Evolutionary conservation across 1,139 yeast genomes (phyloP), one percentile per base, ranked within the genome.

Genomic region (Kodamaea sp.): DNA sequence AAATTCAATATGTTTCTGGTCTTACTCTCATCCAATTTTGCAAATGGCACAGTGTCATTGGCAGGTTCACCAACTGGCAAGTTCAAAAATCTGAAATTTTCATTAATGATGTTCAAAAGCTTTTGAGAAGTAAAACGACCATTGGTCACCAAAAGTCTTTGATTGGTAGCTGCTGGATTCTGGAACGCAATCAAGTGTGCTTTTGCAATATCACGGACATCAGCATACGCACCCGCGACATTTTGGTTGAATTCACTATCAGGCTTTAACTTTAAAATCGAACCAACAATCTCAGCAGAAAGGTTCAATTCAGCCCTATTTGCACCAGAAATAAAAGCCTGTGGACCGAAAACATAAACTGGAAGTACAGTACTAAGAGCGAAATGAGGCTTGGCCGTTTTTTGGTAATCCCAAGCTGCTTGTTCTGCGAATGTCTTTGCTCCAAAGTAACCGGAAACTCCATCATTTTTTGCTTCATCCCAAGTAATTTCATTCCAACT

Each of bases 331-430:
- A 52, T 51, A 33, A 48, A 54, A 6, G 62, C 59, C 37, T 61
- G 66, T 2, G 66, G 66, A 5, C 67, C 67, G 41, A 55, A 54
- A 1, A 53, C 54, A 35, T 43, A 57, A 42, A 46, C 41, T 7
- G 63, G 62, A 40, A 52, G 52, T 12, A 55, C 43, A 5, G 44
- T 39, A 25, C 47, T 40, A 5, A 52, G 31, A 5, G 42, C 39
- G 34, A 49, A 54, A 32, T 36, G 36, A 10, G 57, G 56, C 39
- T 54, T 49, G 24, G 47, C 45, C n/a, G 42, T 32, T 22, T 46
- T 46, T 23, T 62, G 54, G 43, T 65, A 74, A 24, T 70, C 64
- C 78, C 79, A 73, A 22, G 70, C 73, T 1, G 70, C 65, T 44
- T 52, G 53, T 50, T 65, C 78, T 22, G 76, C 78, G 44, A 57